phyloP scores from a whole-genome alignment of 73 alveolate species.

The Durusdinium trenchii region DNA sequence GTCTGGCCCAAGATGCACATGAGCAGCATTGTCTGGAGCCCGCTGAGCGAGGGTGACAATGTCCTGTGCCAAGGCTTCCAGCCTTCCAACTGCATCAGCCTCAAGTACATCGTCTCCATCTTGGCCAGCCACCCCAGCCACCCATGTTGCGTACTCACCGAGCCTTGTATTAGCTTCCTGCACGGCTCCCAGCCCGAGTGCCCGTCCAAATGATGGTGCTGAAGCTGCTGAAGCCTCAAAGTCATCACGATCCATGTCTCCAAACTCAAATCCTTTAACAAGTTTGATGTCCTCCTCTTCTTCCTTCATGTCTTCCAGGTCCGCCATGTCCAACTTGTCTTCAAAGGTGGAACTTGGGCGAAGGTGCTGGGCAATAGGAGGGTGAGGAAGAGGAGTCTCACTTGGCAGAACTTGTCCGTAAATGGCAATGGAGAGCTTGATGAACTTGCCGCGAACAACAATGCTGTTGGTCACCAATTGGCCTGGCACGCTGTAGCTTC shows the following conservation, averaged over 20 bases:
- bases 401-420: conserved; percentile 49
- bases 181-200: conserved; percentile 81
- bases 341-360: conserved; percentile 68
- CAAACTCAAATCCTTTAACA: conserved; percentile 29
- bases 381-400: conserved; percentile 32
- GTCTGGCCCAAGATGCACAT: conserved; percentile 73
- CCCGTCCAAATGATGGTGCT: conserved; percentile 59
- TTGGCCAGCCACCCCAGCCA: conserved; percentile 2
- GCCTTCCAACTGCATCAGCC: neutral
- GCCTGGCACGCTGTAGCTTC: conserved; percentile 36
- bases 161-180: conserved; percentile 78
- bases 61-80: conserved; percentile 55
- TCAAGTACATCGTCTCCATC: neutral
- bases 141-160: conserved; percentile 59
- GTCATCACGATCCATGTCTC: conserved; percentile 29
- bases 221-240: neutral
- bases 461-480: conserved; percentile 74
- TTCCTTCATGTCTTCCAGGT: neutral
- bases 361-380: conserved; percentile 60
- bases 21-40: conserved; percentile 80
- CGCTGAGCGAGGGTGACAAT: conserved; percentile 66
- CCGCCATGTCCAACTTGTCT: conserved; percentile 94
- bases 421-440: conserved; percentile 67
- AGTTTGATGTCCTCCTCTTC: conserved; percentile 29
- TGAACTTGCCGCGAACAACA: conserved; percentile 73